These are phyloP conservation scores for Candida sonorensis DNA, from an alignment of 805 yeast species.

Conservation along the genomic window DNA sequence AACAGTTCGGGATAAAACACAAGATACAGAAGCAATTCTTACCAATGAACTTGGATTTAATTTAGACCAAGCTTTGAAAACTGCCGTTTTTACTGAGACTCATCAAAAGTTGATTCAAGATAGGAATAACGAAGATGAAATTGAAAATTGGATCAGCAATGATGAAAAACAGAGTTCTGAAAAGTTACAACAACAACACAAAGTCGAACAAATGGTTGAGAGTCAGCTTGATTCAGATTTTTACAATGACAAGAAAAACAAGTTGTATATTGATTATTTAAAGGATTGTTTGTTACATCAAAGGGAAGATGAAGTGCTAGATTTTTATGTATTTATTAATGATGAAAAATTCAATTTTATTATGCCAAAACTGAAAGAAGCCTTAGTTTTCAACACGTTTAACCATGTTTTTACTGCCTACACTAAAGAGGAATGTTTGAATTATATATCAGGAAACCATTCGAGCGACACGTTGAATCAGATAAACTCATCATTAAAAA, in stretches of 20 bases:
- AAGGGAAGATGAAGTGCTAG: constrained; percentile 7
- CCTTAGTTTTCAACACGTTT: too few relatives aligned
- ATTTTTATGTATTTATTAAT: constrained; percentile 9
- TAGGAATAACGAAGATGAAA: constrained; percentile 13
- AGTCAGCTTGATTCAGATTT: constrained; percentile 5
- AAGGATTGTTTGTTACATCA: constrained; percentile 5
- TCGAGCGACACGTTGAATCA: not conserved
- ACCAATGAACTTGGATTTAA: constrained; percentile 17
- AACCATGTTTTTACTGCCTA: too few relatives aligned
- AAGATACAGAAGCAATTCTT: too few relatives aligned
- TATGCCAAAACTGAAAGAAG: too few relatives aligned
- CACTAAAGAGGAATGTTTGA: constrained; percentile 4
- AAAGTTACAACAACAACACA: constrained; percentile 2
- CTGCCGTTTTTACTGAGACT: constrained; percentile 4
- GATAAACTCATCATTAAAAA: too few relatives aligned
- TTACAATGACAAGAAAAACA: constrained; percentile 4
- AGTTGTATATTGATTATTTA: constrained; percentile 8
- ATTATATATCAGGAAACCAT: constrained; percentile 1
- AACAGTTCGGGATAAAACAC: too few relatives aligned
- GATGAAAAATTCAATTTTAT: too few relatives aligned
- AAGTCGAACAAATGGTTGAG: constrained; percentile 3
- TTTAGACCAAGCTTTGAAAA: constrained; percentile 9
- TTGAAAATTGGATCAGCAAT: not conserved
- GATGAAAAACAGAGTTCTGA: not conserved
- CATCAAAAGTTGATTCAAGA: constrained; percentile 8